Evolutionary conservation across 2,329 filamentous ascomycete genomes (phyloP).

Genomic region (Furcasterigmium sp.): DNA sequence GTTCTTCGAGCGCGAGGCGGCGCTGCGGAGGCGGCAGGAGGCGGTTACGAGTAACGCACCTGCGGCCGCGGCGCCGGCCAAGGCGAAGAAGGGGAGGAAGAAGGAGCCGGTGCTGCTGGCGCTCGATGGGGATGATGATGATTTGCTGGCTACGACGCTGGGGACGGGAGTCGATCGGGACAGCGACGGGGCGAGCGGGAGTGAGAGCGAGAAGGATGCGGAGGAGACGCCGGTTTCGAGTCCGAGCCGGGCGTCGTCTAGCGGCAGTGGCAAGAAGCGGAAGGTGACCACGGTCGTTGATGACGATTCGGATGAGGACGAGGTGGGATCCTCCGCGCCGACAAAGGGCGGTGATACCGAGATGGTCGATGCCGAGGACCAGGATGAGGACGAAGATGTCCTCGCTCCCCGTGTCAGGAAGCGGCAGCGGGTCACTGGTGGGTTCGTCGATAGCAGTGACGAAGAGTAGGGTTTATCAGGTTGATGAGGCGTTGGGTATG

Average conservation of each 20-base stretch:
- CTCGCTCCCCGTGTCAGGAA: conserved; percentile 28
- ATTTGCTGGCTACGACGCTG: conserved; percentile 7
- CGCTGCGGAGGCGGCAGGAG: conserved; percentile 28
- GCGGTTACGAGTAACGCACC: conserved; percentile 26
- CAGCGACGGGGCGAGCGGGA: conserved; percentile 16
- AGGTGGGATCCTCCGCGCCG: not conserved
- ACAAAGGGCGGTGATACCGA: conserved; percentile 11
- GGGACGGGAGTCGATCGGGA: conserved; percentile 10
- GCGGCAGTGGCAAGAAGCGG: conserved; percentile 7
- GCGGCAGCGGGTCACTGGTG: conserved; percentile 41
- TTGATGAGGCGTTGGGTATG: too few relatives aligned
- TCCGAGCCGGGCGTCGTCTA: conserved; percentile 6
- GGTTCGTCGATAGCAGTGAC: conserved; percentile 57
- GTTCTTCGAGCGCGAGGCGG: conserved; percentile 75
- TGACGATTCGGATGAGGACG: not conserved
- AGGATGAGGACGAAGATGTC: conserved; percentile 35
- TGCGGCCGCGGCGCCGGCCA: conserved; percentile 4
- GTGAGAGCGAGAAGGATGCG: conserved; percentile 1
- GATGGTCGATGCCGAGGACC: conserved; percentile 14
- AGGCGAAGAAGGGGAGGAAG: conserved; percentile 14
- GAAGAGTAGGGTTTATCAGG: conserved; percentile 30
- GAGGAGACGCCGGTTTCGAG: conserved; percentile 7
- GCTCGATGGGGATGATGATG: conserved; percentile 17
- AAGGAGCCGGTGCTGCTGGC: conserved; percentile 18
- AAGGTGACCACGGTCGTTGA: not conserved